Conservation (phyloP, 805 yeast genomes). For the Schwanniomyces sp. region DNA sequence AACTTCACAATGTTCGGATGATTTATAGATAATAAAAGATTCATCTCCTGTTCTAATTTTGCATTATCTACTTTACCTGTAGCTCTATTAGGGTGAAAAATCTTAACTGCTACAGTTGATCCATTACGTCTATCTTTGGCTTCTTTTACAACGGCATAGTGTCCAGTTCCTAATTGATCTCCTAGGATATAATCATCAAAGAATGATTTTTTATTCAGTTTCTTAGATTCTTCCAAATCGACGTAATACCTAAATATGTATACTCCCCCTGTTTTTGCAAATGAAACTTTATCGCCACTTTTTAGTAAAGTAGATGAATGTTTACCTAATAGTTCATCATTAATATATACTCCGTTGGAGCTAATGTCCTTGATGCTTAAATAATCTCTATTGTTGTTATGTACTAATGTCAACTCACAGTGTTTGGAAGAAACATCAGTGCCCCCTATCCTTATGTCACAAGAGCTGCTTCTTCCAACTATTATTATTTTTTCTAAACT, state of each 20-base stretch:
- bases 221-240: slow-evolving; percentile 20
- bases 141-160: slow-evolving; percentile 78
- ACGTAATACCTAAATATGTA: slow-evolving; percentile 48
- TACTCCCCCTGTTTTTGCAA: slow-evolving; percentile 52
- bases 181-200: slow-evolving; percentile 60
- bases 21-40: slow-evolving; percentile 59
- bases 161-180: slow-evolving; percentile 69
- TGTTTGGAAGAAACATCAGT: slow-evolving; percentile 67
- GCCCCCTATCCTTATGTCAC: slow-evolving; percentile 56
- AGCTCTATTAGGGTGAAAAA: slow-evolving; percentile 57
- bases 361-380: slow-evolving; percentile 55
- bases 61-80: slow-evolving; percentile 29
- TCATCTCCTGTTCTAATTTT: slow-evolving; percentile 63
- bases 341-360: slow-evolving; percentile 68
- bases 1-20: slow-evolving; percentile 73
- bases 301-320: slow-evolving; percentile 50
- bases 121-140: slow-evolving; percentile 61
- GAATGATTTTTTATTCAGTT: slow-evolving; percentile 38
- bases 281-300: slow-evolving; percentile 62
- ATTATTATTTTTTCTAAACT: slow-evolving; percentile 18
- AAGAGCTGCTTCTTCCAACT: slow-evolving; percentile 59
- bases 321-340: slow-evolving; percentile 52
- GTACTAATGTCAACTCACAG: slow-evolving; percentile 49
- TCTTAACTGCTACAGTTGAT: slow-evolving; percentile 67
- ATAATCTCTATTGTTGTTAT: slow-evolving; percentile 30